Conservation (phyloP, 2,329 filamentous ascomycete species). For the Fusarium proliferatum region DNA sequence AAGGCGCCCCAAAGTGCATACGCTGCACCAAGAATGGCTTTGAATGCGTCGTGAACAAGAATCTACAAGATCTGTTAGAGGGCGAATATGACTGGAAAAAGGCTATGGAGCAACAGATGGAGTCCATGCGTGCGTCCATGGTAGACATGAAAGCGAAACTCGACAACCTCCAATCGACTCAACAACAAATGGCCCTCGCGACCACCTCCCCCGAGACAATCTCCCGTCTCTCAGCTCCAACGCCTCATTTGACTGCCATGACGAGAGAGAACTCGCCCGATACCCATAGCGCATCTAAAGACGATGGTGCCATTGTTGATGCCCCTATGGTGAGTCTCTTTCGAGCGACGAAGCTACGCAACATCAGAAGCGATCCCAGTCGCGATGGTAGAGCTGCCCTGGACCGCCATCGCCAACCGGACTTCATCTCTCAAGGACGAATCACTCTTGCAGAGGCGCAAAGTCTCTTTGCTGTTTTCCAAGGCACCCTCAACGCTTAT, state of each 20-base stretch:
- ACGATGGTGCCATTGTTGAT: not conserved
- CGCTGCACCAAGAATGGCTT: not conserved
- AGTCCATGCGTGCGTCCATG: not conserved
- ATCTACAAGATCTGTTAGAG: not conserved
- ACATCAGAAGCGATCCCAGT: not conserved
- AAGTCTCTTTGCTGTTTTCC: not conserved
- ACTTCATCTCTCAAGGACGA: not conserved
- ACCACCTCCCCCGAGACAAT: not conserved
- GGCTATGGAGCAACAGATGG: not conserved
- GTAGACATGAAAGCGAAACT: not conserved
- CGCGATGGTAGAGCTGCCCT: not conserved
- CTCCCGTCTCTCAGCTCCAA: not conserved
- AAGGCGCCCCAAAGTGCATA: not conserved
- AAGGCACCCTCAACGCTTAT: not conserved
- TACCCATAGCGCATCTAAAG: not conserved
- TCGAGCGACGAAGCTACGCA: not conserved
- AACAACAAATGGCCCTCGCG: not conserved
- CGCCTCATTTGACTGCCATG: not conserved
- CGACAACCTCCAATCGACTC: not conserved
- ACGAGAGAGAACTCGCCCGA: not conserved
- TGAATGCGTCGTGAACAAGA: not conserved
- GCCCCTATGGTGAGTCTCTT: not conserved
- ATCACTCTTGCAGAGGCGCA: not conserved
- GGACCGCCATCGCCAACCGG: not conserved
- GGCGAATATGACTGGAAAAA: not conserved